These are phyloP conservation scores for Aspergillus sclerotiicarbonarius DNA, from an alignment of 495 filamentous ascomycete species.

Conservation along the genomic window DNA sequence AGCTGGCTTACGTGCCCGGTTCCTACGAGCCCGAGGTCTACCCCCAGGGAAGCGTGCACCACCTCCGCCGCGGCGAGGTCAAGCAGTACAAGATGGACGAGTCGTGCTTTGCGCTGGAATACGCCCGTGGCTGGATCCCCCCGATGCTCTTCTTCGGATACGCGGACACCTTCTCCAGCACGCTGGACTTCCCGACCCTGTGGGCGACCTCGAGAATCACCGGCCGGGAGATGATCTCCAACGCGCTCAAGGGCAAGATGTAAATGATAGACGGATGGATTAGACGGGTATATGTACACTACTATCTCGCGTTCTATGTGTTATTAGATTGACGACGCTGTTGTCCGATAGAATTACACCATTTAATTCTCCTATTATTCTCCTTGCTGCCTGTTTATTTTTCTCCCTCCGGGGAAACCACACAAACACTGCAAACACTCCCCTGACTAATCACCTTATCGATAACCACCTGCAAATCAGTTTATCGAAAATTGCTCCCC, in stretches of 20 bases:
- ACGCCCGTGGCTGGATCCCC: conserved; percentile 87
- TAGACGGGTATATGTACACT: conserved; percentile 11
- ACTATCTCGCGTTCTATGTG: background rate
- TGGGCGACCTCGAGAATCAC: conserved; percentile 74
- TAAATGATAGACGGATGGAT: conserved; percentile 33
- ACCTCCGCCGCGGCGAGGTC: conserved; percentile 68
- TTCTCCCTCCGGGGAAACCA: conserved; percentile 2
- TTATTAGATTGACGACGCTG: background rate
- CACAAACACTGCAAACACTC: conserved; percentile 15
- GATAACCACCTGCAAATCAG: background rate
- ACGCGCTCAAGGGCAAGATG: conserved; percentile 69
- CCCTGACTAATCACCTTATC: conserved; percentile 3
- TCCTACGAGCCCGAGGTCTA: conserved; percentile 70
- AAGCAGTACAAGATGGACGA: conserved; percentile 86
- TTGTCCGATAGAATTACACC: background rate
- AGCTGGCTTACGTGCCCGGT: conserved; percentile 70
- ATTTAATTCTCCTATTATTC: background rate
- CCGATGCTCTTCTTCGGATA: conserved; percentile 87
- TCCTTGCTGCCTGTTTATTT: background rate
- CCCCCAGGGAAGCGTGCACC: conserved; percentile 71
- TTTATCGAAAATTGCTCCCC: background rate
- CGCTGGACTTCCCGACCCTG: conserved; percentile 73
- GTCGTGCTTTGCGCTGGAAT: conserved; percentile 82
- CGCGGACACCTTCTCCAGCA: conserved; percentile 72
- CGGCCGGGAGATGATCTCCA: conserved; percentile 67